phyloP scores from a whole-genome alignment of 2,329 filamentous ascomycete species.

The Trichoderma brevicompactum region DNA sequence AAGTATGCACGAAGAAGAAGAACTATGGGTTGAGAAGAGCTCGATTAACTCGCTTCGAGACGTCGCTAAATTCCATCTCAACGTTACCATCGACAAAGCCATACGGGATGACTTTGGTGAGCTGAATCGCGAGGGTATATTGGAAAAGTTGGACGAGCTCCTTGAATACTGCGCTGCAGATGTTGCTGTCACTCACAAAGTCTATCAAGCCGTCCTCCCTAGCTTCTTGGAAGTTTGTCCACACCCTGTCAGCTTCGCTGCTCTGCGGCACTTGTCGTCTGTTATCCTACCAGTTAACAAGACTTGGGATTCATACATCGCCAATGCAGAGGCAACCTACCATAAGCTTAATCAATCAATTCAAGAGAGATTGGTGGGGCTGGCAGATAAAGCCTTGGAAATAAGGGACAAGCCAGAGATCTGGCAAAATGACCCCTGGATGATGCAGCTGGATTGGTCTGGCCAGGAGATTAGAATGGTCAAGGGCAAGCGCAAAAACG shows the following conservation, averaged over 20 bases:
- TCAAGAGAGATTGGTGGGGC: conserved; percentile 69
- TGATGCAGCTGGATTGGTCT: conserved; percentile 93
- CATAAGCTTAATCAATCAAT: conserved; percentile 77
- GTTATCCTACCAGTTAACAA: conserved; percentile 90
- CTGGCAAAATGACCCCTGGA: conserved; percentile 84
- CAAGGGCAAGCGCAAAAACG: conserved; percentile 82
- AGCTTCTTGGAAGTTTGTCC: conserved; percentile 88
- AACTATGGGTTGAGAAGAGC: conserved; percentile 92
- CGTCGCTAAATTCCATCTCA: conserved; percentile 94
- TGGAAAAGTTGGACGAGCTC: conserved; percentile 75
- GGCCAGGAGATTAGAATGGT: conserved; percentile 89
- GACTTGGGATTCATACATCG: conserved; percentile 84
- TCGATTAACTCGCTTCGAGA: conserved; percentile 94
- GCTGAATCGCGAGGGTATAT: conserved; percentile 71
- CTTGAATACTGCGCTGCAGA: conserved; percentile 95
- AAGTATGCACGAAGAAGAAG: conserved; percentile 82
- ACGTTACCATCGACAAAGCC: conserved; percentile 88
- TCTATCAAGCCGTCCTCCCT: conserved; percentile 93
- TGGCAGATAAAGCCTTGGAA: conserved; percentile 78
- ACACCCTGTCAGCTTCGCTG: conserved; percentile 96
- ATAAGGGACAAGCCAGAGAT: conserved; percentile 70
- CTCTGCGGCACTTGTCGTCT: conserved; percentile 87
- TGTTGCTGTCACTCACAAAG: conserved; percentile 86
- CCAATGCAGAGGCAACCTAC: conserved; percentile 84
- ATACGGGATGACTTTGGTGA: conserved; percentile 85